Evolutionary conservation across 2,329 filamentous ascomycete genomes (phyloP).

Genomic region (Claviceps digitariae): DNA sequence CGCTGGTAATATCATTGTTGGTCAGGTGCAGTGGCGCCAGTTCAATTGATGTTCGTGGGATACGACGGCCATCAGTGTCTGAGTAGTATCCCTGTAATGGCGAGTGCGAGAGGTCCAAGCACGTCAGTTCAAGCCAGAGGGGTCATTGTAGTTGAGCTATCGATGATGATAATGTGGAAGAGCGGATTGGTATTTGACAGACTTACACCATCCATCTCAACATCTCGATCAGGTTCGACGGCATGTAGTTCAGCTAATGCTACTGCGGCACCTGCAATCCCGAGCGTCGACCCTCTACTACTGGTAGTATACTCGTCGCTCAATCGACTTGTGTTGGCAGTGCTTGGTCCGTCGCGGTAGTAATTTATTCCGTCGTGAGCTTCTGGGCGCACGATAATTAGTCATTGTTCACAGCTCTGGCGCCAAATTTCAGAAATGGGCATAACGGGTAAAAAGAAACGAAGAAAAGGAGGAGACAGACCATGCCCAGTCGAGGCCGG

Average conservation of each 20-base stretch:
- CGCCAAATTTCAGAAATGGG: slow-evolving; percentile 1
- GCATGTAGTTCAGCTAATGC: slow-evolving; percentile 72
- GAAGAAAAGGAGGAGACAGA: slow-evolving; percentile 11
- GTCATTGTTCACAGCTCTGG: neutral
- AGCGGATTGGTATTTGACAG: slow-evolving; percentile 10
- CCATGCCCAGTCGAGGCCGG: slow-evolving; percentile 20
- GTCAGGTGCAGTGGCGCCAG: slow-evolving; percentile 53
- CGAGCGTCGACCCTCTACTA: slow-evolving; percentile 28
- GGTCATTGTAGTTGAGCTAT: slow-evolving; percentile 2
- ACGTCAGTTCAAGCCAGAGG: slow-evolving; percentile 1
- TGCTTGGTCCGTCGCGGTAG: slow-evolving; percentile 49
- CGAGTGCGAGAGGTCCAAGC: neutral
- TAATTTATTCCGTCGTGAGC: slow-evolving; percentile 42
- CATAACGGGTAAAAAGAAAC: too few relatives aligned
- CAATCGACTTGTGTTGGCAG: slow-evolving; percentile 53
- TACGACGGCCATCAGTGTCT: slow-evolving; percentile 51
- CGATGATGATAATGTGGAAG: slow-evolving; percentile 13
- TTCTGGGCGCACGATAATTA: slow-evolving; percentile 16
- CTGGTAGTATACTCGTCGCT: slow-evolving; percentile 52
- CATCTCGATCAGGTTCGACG: slow-evolving; percentile 62
- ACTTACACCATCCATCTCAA: slow-evolving; percentile 66
- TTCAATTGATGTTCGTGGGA: slow-evolving; percentile 56
- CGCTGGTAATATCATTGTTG: slow-evolving; percentile 53
- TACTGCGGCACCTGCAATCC: slow-evolving; percentile 61
- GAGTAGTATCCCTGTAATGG: slow-evolving; percentile 50